Evolutionary conservation across 768 basidiomycete genomes (phyloP).

Genomic region (Melanogaster broomeanus): DNA sequence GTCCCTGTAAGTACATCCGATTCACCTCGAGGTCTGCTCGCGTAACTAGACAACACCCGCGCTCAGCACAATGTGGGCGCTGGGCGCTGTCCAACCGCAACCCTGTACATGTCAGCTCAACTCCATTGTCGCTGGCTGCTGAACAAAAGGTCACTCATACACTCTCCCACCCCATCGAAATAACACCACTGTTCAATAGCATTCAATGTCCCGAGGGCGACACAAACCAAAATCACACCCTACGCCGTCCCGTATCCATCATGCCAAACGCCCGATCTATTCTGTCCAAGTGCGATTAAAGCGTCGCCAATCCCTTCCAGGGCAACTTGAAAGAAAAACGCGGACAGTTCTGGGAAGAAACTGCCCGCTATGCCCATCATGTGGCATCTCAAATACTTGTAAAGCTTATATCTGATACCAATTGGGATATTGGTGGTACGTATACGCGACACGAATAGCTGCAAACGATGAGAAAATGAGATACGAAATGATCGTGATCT

Average conservation of each 20-base stretch:
- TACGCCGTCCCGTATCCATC: slow-evolving; percentile 1
- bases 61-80: slow-evolving; percentile 10
- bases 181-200: not conserved
- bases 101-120: too few relatives aligned
- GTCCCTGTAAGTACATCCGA: slow-evolving; percentile 7
- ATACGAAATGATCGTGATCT: slow-evolving; percentile 20
- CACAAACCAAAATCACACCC: slow-evolving; percentile 8
- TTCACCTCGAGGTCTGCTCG: slow-evolving; percentile 34
- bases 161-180: too few relatives aligned
- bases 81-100: too few relatives aligned
- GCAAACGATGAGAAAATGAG: slow-evolving; percentile 13
- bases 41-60: slow-evolving; percentile 5
- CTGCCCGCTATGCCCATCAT: slow-evolving; percentile 3
- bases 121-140: not conserved
- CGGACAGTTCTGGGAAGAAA: not conserved
- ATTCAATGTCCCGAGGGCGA: not conserved
- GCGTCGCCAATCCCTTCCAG: not conserved
- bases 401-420: slow-evolving; percentile 22
- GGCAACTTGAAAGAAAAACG: not conserved
- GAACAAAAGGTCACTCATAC: too few relatives aligned
- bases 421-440: slow-evolving; percentile 17
- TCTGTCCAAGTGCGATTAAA: not conserved
- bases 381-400: not conserved
- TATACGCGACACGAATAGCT: slow-evolving; percentile 20
- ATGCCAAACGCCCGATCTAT: not conserved